Evolutionary conservation across 2,329 filamentous ascomycete species (phyloP).

Genomic region (Leptodontidium sp.): DNA sequence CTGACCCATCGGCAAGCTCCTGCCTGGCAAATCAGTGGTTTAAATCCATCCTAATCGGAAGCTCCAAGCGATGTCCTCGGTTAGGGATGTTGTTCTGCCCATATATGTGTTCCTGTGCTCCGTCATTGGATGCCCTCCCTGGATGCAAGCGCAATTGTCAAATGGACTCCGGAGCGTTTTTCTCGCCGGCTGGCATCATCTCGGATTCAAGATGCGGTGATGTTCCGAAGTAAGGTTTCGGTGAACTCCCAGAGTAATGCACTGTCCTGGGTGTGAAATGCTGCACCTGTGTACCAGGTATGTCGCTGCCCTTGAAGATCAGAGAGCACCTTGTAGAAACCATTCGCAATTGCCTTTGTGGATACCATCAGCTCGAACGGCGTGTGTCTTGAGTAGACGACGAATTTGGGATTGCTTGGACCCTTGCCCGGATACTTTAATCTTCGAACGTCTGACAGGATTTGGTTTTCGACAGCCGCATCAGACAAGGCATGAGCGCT

Average conservation of each 20-base stretch:
- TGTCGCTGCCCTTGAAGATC: slow-evolving; percentile 53
- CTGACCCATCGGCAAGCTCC: slow-evolving; percentile 1
- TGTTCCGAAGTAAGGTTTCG: slow-evolving; percentile 34
- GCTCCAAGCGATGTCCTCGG: neutral
- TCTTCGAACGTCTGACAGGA: slow-evolving; percentile 26
- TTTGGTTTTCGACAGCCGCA: slow-evolving; percentile 31
- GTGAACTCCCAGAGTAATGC: slow-evolving; percentile 35
- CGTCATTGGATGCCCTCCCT: slow-evolving; percentile 18
- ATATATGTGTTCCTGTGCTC: slow-evolving; percentile 1
- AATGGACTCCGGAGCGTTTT: neutral
- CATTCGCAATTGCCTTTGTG: slow-evolving; percentile 47
- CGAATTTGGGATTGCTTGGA: slow-evolving; percentile 25
- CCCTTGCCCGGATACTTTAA: slow-evolving; percentile 27
- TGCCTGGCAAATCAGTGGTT: neutral
- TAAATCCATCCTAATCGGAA: neutral
- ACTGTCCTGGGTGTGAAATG: slow-evolving; percentile 47
- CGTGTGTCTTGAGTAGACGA: slow-evolving; percentile 32
- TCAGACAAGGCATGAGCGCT: slow-evolving; percentile 27
- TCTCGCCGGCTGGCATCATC: neutral
- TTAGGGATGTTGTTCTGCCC: no score
- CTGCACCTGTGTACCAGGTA: slow-evolving; percentile 56
- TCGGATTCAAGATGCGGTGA: slow-evolving; percentile 25
- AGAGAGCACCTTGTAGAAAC: slow-evolving; percentile 53
- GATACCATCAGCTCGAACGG: slow-evolving; percentile 43
- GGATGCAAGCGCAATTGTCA: slow-evolving; percentile 6